Evolutionary conservation across 495 filamentous ascomycete genomes (phyloP), one percentile per base, ranked within the genome.

Genomic region (Xylaria grammica): DNA sequence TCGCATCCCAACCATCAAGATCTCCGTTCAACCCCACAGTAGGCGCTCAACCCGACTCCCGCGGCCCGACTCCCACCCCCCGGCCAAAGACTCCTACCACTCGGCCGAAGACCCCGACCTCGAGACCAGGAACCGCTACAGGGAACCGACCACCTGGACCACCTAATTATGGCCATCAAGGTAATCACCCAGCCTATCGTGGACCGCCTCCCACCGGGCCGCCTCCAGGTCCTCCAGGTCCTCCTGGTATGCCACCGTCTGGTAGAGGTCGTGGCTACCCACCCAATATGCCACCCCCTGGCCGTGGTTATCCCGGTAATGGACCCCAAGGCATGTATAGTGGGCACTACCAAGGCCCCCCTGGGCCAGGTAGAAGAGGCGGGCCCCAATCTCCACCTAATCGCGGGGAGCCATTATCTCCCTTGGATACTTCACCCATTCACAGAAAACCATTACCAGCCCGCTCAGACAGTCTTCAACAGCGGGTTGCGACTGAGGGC

Each of bases 371-470:
- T 22, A 49, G 63, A 52, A 52, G 46, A 36, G 63, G 63, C n/a
- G 45, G 65, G 40, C 67, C 69, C 13, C 60, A 19, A 55, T 65
- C 67, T 9, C 69, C 77, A 1, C 69, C 76, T 22, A 67, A 62
- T 30, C 74, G 65, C 9, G 57, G 59, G 15, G 58, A 63, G n/a
- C 67, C 66, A n/a, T 63, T 72, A 15, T 70, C 76, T 2, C 72
- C 67, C 2, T 46, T 73, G 2, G 69, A 75, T 30, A 73, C 74
- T 4, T 78, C 79, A 13, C 73, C 76, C 7, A 69, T 81, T 40
- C 57, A 75, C 49, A 69, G 79, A 62, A 95, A 93, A 69, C 90
- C 91, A 26, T 74, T 92, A 5, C 88, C 90, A 5, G 59, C 67
- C 27, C 72, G 77, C 54, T 74, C 75, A 19, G 73, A 78, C 36